Evolutionary conservation across 2,329 filamentous ascomycete species (phyloP).

Genomic region (Paecilomyces formosus): DNA sequence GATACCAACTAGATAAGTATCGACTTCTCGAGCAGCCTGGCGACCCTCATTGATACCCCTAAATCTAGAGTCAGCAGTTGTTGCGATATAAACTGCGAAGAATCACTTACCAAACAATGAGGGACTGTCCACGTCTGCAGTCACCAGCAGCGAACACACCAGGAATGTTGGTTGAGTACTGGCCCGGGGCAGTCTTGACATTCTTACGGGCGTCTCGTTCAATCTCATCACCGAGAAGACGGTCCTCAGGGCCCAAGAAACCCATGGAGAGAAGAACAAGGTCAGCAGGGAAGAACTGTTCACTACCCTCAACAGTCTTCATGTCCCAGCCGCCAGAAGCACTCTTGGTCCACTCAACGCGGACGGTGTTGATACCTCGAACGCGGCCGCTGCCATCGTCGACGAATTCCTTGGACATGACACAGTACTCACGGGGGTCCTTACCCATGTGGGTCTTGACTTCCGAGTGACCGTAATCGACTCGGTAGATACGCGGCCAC

Average conservation of each 20-base stretch:
- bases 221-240: slow-evolving; percentile 76
- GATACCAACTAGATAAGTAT: slow-evolving; percentile 71
- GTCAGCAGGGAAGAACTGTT: slow-evolving; percentile 94
- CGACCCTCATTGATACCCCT: slow-evolving; percentile 97
- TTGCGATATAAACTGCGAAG: neutral
- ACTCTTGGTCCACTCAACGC: slow-evolving; percentile 92
- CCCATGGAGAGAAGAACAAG: slow-evolving; percentile 94
- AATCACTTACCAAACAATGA: slow-evolving; percentile 80
- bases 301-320: slow-evolving; percentile 90
- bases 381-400: slow-evolving; percentile 81
- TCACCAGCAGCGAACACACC: slow-evolving; percentile 93
- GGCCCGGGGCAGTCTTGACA: slow-evolving; percentile 82
- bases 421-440: slow-evolving; percentile 93
- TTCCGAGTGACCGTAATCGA: slow-evolving; percentile 96
- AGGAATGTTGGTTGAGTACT: slow-evolving; percentile 80
- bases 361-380: slow-evolving; percentile 91
- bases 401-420: slow-evolving; percentile 96
- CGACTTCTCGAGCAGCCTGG: slow-evolving; percentile 85
- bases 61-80: slow-evolving; percentile 7
- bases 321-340: slow-evolving; percentile 92
- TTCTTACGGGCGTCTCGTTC: slow-evolving; percentile 93
- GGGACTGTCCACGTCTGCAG: slow-evolving; percentile 85
- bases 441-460: slow-evolving; percentile 94
- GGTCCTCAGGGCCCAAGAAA: slow-evolving; percentile 88
- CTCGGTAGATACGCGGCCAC: slow-evolving; percentile 95